These are phyloP conservation scores for Cyberlindnera samutprakarnensis DNA, from an alignment of 805 yeast genomes.

Conservation along the genomic window DNA sequence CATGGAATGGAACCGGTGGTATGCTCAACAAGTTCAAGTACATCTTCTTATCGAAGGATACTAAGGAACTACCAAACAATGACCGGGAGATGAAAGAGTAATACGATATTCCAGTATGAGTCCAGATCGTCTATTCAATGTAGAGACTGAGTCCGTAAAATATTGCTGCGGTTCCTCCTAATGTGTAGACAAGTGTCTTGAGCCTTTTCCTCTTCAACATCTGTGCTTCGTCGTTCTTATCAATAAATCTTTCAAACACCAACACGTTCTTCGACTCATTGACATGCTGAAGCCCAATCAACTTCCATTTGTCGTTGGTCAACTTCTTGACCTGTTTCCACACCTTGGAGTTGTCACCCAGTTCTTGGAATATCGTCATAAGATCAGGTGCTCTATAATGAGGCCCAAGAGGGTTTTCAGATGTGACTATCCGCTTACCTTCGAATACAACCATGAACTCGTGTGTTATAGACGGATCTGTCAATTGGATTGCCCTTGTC, in stretches of 20 bases:
- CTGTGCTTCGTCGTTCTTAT: constrained; percentile 6
- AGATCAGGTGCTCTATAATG: constrained; percentile 33
- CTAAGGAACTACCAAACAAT: constrained; percentile 7
- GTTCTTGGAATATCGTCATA: constrained; percentile 30
- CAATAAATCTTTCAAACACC: constrained; percentile 31
- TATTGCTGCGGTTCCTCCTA: no score
- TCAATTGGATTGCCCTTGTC: constrained; percentile 4
- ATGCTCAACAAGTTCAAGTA: constrained; percentile 55
- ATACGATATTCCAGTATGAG: no score
- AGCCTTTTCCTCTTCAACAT: no score
- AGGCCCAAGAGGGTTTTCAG: constrained; percentile 32
- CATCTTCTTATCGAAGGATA: constrained; percentile 19
- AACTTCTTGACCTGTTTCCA: constrained; percentile 33
- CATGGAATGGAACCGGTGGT: constrained; percentile 82
- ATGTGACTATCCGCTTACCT: constrained; percentile 18
- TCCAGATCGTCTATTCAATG: no score
- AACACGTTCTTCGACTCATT: constrained; percentile 27
- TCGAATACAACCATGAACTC: constrained; percentile 17
- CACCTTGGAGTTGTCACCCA: constrained; percentile 31
- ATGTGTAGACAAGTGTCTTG: no score
- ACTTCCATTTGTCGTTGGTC: constrained; percentile 31
- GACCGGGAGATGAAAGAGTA: constrained; percentile 12
- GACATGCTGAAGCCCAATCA: constrained; percentile 9
- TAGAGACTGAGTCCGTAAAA: no score
- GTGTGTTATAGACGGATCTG: constrained; percentile 7